Evolutionary conservation across 352 stramenopile genomes (phyloP), one percentile per base, ranked within the genome.

Genomic region (Phytophthora pisi): DNA sequence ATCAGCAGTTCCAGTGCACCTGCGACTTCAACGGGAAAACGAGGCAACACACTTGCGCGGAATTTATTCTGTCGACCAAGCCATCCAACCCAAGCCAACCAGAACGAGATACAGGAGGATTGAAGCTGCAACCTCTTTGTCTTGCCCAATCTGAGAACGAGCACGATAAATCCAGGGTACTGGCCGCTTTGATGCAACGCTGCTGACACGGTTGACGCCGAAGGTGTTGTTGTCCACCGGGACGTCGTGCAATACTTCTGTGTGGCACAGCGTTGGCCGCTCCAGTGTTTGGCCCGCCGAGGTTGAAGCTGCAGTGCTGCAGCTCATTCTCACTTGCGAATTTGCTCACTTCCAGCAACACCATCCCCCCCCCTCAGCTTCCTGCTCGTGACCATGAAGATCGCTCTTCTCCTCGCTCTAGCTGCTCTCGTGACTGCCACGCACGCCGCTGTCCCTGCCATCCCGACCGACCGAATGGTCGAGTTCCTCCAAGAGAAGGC

Each of bases 401-500:
- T 64, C 53, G 31, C 51, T 65, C 47, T 82, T 50, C 46, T 77
- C 2, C 52, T 90, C 61, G 18, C 62, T 3, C 42, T 76, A 13
- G 46, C 55, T 61, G 49, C 66, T 46, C 49, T 79, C 31, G 54
- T 53, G 13, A 16, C 64, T n/a, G 15, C 57, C 8, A 62, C 67
- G 0, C n/a, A 75, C 26, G 68, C 57, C 8, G 55, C 51, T 34
- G 18, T 67, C 9, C 68, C 76, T 61, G 11, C 51, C 42, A 24
- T 85, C 38, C 71, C 73, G 10, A 71, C 71, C 1, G 61, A 68
- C 15, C 69, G 77, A 16, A 75, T 81, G 50, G 52, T 51, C 2
- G 75, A 85, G 30, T 90, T 86, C 34, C 74, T 90, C 8, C 70
- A 77, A 24, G 72, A 88, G 30, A 81, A 79, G 52, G 10, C 62